Base-by-base conservation (phyloP, 2,329 filamentous ascomycete genomes). In the Aspergillus ustus region DNA sequence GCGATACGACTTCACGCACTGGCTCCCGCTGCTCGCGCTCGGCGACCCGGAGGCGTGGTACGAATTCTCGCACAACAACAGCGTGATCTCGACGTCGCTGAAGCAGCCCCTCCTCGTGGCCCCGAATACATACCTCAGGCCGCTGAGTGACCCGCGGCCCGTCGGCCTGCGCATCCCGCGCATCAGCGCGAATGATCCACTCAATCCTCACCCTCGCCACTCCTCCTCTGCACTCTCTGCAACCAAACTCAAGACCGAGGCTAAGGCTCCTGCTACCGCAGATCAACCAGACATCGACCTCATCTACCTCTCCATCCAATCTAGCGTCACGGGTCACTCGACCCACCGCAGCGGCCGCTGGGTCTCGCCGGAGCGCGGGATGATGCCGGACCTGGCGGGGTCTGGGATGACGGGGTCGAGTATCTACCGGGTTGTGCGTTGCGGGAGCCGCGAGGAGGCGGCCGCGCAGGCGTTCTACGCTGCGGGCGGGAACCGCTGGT, bases 401-500 rank as follows among this genome's bases (percentile, higher is more conserved):
- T 5, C 6, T 13, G n/a, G 25, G 2, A 31, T 19, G 49, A 51
- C 31, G 7, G 49, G 49, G 1, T 20, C 20, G 51, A 19, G 22
- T 9, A 59, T 59, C 34, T 59, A 59, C 17, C 34, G 57, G 37
- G 57, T 59, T 19, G 40, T 59, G 4, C 22, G 57, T 11, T 25
- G 19, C 3, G 57, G 57, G 20, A 59, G 48, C 17, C 57, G 57
- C 4, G 57, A 59, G n/a, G 29, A 45, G 11, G 57, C 57, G 44
- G 45, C 45, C 2, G 51, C 58, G 9, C 52, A 51, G 52, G 58
- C 58, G 15, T 55, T 60, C 28, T 55, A 50, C n/a, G 17, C 48
- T 20, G 51, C 49, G 0, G 58, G 58, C 7, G 52, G 29, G n/a
- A 60, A 54, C 31, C 58, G 58, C 9, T 60, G 29, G 43, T 55